Base-by-base conservation (phyloP, 2,329 filamentous ascomycete species). In the Penicillium sp. region DNA sequence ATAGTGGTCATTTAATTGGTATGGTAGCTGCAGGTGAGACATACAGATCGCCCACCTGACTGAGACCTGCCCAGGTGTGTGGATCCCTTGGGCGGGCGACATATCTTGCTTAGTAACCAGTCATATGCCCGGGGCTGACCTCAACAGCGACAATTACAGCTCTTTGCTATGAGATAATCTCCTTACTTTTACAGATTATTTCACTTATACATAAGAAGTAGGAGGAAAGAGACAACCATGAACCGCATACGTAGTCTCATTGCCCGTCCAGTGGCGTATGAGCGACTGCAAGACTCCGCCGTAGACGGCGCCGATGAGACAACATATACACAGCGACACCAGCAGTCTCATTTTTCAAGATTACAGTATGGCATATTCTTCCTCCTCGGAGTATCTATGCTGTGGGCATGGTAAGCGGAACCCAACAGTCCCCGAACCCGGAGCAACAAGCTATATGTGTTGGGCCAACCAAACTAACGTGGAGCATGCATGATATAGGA, bases 311-410 rank as follows among this genome's bases (percentile, higher is more conserved):
- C 67, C 19, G 70, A 73, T 14, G 70, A 73, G 62, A 67, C 50
- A 54, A 61, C 44, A 40, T 56, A 51, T 51, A 51, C 50, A 19
- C 46, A 55, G 41, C 30, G 17, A 36, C 55, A 47, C 17, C 49
- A 61, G 8, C 57, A 50, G 33, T 35, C 62, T 36, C 64, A 61
- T 1, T 96, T 96, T 77, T 96, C 91, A 59, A 91, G 89, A 86
- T 69, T 90, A 35, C 90, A 95, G 72, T 99, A 97, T 75, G 78
- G 76, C 65, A 87, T 96, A 69, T 97, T 97, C 74, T 79, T 88
- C 53, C 77, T 96, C 48, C 79, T 97, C 26, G 94, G 94, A 48
- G 82, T 96, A 54, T 90, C 92, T 50, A 97, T 97, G 94, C 82
- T 97, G 42, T 97, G 93, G 93, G 91, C 93, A 53, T 97, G 93